Evolutionary conservation across 495 filamentous ascomycete genomes (phyloP), one percentile per base, ranked within the genome.

Genomic region (Penicillium alfredii): DNA sequence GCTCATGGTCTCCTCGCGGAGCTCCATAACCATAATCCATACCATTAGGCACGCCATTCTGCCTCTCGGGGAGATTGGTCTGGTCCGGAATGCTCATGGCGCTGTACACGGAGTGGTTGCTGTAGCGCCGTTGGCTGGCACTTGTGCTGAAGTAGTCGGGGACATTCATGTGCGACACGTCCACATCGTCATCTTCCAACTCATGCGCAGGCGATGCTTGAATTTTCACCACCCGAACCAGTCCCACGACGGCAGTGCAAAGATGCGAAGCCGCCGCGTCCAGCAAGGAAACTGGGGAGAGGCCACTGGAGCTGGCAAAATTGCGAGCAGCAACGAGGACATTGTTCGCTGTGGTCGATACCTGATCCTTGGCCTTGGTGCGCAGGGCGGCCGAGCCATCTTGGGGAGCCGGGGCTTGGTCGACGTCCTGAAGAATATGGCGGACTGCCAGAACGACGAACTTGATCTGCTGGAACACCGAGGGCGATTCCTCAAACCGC

Each of bases 181-280:
- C 60, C 34, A 45, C 54, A 13, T 72, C 70, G 12, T 88, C 81
- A 19, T 84, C 76, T 28, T 90, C 81, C 11, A 86, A 54, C 45
- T 92, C 87, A 19, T 79, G 79, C 0, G 68, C 69, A 4, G 81
- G 74, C 1, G 85, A 89, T 6, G 83, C 69, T 10, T 83, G 73
- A 40, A 98, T 84, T 63, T 94, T 94, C 44, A 87, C 88, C 7
- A 77, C 64, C 29, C 82, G 81, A 19, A 94, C 66, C 11, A 96
- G 66, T 44, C 94, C 92, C 13, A 98, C 81, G 5, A 96, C 74
- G 2, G 86, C 80, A 4, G 84, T 78, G 7, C 83, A 83, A 14
- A 98, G 67, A 63, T 98, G 88, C 9, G 85, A 90, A n/a, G 89
- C 90, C 6, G 92, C 92, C 8, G 92, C 92, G 63, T 98, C 92